A percentile compares a stretch with the other conserved stretches of the same genome.
Conservation (phyloP, 1,139 yeast species). For the Suzukiozyma palmioleophila region DNA sequence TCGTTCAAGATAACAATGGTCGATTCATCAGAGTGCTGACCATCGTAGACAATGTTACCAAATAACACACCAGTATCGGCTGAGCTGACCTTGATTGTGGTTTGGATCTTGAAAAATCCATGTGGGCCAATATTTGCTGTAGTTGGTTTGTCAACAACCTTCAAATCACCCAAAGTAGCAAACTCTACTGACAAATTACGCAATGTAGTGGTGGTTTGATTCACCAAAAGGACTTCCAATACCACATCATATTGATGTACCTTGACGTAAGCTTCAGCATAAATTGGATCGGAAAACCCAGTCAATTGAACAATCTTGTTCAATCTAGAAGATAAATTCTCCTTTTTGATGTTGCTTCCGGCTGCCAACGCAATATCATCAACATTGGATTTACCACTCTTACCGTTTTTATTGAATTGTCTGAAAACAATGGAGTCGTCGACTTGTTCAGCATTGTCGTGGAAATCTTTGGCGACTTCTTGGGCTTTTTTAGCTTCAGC, state of each 20-base stretch:
- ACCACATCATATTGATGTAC: slow-evolving; percentile 96
- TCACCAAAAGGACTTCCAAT: slow-evolving; percentile 87
- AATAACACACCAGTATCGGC: slow-evolving; percentile 97
- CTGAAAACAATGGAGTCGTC: slow-evolving; percentile 83
- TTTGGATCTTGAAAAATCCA: slow-evolving; percentile 86
- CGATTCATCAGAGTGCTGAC: slow-evolving; percentile 87
- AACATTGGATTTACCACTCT: slow-evolving; percentile 24
- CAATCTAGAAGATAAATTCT: slow-evolving; percentile 69
- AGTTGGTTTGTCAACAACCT: slow-evolving; percentile 88
- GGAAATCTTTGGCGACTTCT: slow-evolving; percentile 55
- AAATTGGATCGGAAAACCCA: slow-evolving; percentile 96
- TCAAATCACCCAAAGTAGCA: slow-evolving; percentile 93
- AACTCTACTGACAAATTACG: slow-evolving; percentile 92
- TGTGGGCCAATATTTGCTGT: slow-evolving; percentile 95
- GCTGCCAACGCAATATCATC: slow-evolving; percentile 52
- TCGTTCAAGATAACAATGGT: slow-evolving; percentile 91
- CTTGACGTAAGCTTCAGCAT: slow-evolving; percentile 94
- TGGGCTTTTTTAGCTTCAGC: slow-evolving; percentile 56
- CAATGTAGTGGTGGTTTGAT: slow-evolving; percentile 88
- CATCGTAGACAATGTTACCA: slow-evolving; percentile 96
- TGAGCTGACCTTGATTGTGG: slow-evolving; percentile 90
- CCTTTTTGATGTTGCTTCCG: slow-evolving; percentile 44
- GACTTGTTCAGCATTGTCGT: slow-evolving; percentile 70
- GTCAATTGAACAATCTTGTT: slow-evolving; percentile 89
- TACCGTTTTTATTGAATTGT: slow-evolving; percentile 61